Base-by-base conservation (phyloP, 768 basidiomycete genomes). In the Russula vinacea region DNA sequence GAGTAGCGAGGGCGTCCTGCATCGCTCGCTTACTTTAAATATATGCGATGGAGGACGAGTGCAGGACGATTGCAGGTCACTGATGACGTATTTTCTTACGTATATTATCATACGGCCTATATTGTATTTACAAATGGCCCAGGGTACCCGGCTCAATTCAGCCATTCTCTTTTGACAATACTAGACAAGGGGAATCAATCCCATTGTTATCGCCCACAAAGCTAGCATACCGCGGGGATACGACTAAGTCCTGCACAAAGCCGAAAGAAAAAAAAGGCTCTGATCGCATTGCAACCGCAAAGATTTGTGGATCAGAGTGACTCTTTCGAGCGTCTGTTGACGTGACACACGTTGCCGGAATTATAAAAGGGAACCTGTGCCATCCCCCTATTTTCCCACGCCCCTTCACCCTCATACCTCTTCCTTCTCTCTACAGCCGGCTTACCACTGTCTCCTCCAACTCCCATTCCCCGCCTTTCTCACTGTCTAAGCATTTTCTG, bases 311-410 rank as follows among this genome's bases (percentile, higher is more conserved):
- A 39, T 26, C 33, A 60, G 32, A 22, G 59, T 40, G 54, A 35
- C 37, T 52, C 62, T 56, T 24, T 49, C 35, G 55, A 44, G 65
- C 60, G 65, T 26, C 45, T 51, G 49, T 39, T 54, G 62, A 58
- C 42, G 47, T 49, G 58, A 58, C 55, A 62, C 67, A 67, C 62
- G 66, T 68, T 57, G 65, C 35, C 39, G 56, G 53, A 62, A 61
- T 57, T 68, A 68, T 68, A 68, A 68, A 68, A 68, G 66, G 60
- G 66, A 60, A 58, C 61, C 55, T 47, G 66, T 51, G 62, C 59
- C 57, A 53, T 56, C 62, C 45, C 51, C 57, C 63, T 66, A 66
- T 56, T 62, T 72, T 72, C 71, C 67, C 71, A 72, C 71, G 70
- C 70, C 66, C 65, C 65, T 58, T 67, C 69, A 62, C 68, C 70